A percentile compares a stretch with the other conserved stretches of the same genome.
These are phyloP conservation scores for Pestalotiopsis sp. DNA, from an alignment of 2,329 filamentous ascomycete genomes.

Conservation along the genomic window DNA sequence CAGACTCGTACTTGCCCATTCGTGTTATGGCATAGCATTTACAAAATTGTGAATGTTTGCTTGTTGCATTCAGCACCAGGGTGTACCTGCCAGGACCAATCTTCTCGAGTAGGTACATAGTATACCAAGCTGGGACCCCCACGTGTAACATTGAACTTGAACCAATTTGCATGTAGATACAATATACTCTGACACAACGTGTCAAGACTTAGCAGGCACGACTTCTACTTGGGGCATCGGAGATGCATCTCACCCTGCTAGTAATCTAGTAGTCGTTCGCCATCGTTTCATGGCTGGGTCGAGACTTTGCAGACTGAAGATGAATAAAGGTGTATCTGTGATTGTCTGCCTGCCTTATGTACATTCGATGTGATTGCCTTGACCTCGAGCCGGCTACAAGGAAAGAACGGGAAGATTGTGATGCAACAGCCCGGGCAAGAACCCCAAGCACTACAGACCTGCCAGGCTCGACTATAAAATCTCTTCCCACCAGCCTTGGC, in stretches of 20 bases:
- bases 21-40: not conserved
- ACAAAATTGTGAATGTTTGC: not conserved
- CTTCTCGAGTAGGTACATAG: too few species aligned
- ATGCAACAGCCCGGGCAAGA: not conserved
- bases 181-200: too few species aligned
- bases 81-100: not conserved
- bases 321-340: not conserved
- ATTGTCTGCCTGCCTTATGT: not conserved
- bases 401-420: not conserved
- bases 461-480: not conserved
- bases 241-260: too few species aligned
- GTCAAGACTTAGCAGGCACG: too few species aligned
- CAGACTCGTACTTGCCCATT: not conserved
- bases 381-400: not conserved
- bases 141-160: too few species aligned
- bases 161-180: too few species aligned
- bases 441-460: not conserved
- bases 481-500: not conserved
- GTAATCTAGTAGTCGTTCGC: too few species aligned
- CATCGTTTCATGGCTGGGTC: too few species aligned
- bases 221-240: too few species aligned
- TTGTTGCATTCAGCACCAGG: not conserved
- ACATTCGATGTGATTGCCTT: not conserved
- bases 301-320: too few species aligned
- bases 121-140: too few species aligned